phyloP scores from a whole-genome alignment of 768 basidiomycete genomes.

The Phaffia tasmanica region DNA sequence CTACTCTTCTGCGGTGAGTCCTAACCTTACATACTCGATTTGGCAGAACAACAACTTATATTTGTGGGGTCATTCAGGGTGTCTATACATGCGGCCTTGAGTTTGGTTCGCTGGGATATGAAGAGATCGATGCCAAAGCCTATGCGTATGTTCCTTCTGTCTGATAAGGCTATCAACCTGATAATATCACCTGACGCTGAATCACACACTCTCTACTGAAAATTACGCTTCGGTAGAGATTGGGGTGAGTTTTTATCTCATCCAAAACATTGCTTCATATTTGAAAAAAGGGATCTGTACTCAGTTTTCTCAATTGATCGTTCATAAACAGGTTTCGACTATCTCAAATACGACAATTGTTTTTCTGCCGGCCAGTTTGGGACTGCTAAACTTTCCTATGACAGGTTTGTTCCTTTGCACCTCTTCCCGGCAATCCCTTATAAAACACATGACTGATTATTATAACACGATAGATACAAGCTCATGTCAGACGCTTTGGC shows the following conservation, averaged over 20 bases:
- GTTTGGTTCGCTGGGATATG: constrained; percentile 44
- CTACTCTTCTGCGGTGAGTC: constrained; percentile 36
- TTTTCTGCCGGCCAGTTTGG: constrained; percentile 3
- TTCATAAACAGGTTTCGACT: constrained; percentile 13
- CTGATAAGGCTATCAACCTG: too few species aligned
- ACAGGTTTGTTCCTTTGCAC: not conserved
- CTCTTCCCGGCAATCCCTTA: not conserved
- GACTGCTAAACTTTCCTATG: constrained; percentile 9
- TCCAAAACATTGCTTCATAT: too few species aligned
- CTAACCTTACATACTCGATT: not conserved
- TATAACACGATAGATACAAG: constrained; percentile 10
- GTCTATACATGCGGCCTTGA: constrained; percentile 37
- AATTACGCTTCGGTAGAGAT: not conserved
- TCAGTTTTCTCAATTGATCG: too few species aligned
- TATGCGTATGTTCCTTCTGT: constrained; percentile 40
- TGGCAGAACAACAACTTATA: not conserved
- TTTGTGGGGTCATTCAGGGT: not conserved
- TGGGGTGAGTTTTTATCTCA: constrained; percentile 2
- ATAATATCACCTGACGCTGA: not conserved
- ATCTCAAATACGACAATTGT: constrained; percentile 25
- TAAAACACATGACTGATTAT: not conserved
- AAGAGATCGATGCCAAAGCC: constrained; percentile 44
- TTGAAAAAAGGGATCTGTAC: too few species aligned
- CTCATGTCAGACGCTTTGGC: constrained; percentile 17
- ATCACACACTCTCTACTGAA: not conserved